phyloP scores from a whole-genome alignment of 495 filamentous ascomycete genomes.

The Aspergillus haitiensis region DNA sequence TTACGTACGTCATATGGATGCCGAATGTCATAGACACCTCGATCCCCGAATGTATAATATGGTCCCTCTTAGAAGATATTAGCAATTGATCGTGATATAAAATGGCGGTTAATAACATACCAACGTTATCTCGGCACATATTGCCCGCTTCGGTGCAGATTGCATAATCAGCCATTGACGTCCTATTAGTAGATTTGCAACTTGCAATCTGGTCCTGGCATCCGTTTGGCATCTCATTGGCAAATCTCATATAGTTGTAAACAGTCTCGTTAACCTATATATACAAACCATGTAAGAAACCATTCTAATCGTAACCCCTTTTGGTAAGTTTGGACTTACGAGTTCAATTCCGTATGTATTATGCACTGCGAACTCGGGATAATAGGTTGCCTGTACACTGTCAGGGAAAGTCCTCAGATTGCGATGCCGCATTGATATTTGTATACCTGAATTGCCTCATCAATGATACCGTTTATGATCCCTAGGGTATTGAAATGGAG shows the following conservation, averaged over 20 bases:
- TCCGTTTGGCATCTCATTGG: constrained; percentile 54
- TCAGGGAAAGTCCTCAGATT: background rate
- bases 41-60: constrained; percentile 34
- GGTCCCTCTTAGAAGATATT: constrained; percentile 31
- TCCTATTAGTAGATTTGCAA: constrained; percentile 48
- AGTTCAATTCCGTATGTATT: constrained; percentile 74
- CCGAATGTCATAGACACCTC: constrained; percentile 65
- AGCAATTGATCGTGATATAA: constrained; percentile 35
- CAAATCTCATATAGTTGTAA: constrained; percentile 52
- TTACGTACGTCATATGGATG: constrained; percentile 40
- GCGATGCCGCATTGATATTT: background rate
- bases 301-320: constrained; percentile 17
- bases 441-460: constrained; percentile 59
- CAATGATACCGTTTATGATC: constrained; percentile 73
- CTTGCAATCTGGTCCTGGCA: constrained; percentile 57
- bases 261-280: constrained; percentile 53
- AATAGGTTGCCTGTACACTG: constrained; percentile 49
- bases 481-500: constrained; percentile 51
- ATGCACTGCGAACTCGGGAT: constrained; percentile 65
- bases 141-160: constrained; percentile 41
- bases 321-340: constrained; percentile 43
- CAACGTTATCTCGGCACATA: constrained; percentile 47
- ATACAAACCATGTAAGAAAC: constrained; percentile 2
- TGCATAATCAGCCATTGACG: constrained; percentile 42
- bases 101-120: constrained; percentile 29